phyloP scores from a whole-genome alignment of 2,329 filamentous ascomycete genomes.

The Trichoderma sp. region DNA sequence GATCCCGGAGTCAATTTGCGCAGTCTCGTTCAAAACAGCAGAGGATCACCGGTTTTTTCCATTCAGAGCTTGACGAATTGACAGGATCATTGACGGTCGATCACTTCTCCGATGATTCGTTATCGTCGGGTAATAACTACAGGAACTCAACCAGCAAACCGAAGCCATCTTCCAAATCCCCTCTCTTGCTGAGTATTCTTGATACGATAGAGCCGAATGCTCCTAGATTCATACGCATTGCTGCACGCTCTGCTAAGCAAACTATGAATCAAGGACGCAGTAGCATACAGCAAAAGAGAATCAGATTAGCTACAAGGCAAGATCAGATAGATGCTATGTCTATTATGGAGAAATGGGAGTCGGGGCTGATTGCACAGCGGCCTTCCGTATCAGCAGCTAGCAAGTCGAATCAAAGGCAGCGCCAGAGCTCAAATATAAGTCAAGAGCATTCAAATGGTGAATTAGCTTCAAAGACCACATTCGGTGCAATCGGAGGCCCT shows the following conservation, averaged over 20 bases:
- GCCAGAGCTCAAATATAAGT: slow-evolving; percentile 23
- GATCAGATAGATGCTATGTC: slow-evolving; percentile 58
- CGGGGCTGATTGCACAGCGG: slow-evolving; percentile 48
- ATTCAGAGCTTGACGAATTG: neutral
- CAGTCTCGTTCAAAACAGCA: slow-evolving; percentile 28
- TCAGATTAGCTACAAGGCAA: slow-evolving; percentile 57
- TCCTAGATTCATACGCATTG: slow-evolving; percentile 58
- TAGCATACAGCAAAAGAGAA: slow-evolving; percentile 54
- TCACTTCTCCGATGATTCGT: neutral
- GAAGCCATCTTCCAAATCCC: slow-evolving; percentile 20
- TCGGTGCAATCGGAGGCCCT: neutral
- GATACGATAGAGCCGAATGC: slow-evolving; percentile 54
- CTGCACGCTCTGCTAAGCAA: slow-evolving; percentile 53
- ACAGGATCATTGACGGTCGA: neutral
- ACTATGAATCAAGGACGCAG: slow-evolving; percentile 50
- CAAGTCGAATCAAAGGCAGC: slow-evolving; percentile 19
- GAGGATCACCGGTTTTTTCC: slow-evolving; percentile 33
- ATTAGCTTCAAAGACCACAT: neutral
- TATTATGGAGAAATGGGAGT: slow-evolving; percentile 54
- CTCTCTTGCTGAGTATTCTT: slow-evolving; percentile 58
- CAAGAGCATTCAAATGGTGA: neutral
- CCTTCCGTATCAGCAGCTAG: slow-evolving; percentile 31
- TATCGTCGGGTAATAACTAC: neutral
- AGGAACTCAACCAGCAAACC: slow-evolving; percentile 19
- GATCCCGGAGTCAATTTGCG: slow-evolving; percentile 22